These are phyloP conservation scores for Zoysia matrella DNA, from an alignment of 202 grass and related monocot genomes.

Conservation along the genomic window DNA sequence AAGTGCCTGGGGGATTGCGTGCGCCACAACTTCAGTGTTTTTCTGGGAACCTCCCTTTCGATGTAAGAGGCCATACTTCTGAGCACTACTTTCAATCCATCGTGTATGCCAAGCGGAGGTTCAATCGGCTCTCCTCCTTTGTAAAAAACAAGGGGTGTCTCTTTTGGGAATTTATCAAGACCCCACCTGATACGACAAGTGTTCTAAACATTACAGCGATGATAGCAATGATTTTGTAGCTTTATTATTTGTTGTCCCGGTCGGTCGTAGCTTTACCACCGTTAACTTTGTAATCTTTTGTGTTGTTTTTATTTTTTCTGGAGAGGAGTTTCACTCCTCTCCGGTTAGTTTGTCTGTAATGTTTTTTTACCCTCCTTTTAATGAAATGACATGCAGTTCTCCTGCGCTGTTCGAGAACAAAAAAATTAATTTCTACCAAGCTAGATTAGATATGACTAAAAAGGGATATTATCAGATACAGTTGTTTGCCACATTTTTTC, in stretches of 20 bases:
- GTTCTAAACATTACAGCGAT: constrained; percentile 8
- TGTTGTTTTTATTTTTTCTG: no score
- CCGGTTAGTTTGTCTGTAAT: no score
- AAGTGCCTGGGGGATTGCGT: constrained; percentile 93
- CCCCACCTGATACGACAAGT: constrained; percentile 72
- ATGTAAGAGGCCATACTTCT: constrained; percentile 83
- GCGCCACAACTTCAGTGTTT: constrained; percentile 80
- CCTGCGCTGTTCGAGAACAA: no score
- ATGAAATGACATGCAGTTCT: no score
- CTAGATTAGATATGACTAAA: neutral
- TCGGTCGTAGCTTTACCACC: no score
- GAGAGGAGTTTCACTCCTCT: no score
- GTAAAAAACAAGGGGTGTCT: constrained; percentile 90
- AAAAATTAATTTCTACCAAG: no score
- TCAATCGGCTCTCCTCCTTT: constrained; percentile 71
- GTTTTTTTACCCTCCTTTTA: no score
- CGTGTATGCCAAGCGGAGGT: constrained; percentile 63
- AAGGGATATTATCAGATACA: neutral
- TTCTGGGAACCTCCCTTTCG: constrained; percentile 75
- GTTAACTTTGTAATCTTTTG: no score
- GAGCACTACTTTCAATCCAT: constrained; percentile 79
- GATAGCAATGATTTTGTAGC: neutral
- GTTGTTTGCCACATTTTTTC: neutral
- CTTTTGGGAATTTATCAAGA: constrained; percentile 82
- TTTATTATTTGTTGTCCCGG: neutral